Base-by-base conservation (phyloP, 805 yeast species). In the Lipomyces starkeyi region DNA sequence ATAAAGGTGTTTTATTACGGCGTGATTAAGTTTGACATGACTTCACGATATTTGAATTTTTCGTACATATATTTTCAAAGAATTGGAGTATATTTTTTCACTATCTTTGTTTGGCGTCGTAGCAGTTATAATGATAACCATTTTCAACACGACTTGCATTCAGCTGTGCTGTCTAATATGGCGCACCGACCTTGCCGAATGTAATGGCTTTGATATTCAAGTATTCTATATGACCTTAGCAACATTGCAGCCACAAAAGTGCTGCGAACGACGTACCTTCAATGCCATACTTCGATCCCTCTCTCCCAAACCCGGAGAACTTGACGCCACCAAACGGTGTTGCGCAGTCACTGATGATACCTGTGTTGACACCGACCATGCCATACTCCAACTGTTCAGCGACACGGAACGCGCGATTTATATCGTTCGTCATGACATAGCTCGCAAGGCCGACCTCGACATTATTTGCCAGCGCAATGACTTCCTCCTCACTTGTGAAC, bases 311-410 rank as follows among this genome's bases (percentile, higher is more conserved):
- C 0, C 91, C 91, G 32, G 89, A 85, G 73, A 86, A 86, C 72
- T 86, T 86, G 59, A 88, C 80, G 64, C 91, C 91, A 43, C 91
- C 87, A 68, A 84, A 84, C 25, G 83, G 83, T 59, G 79, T 73
- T 29, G 82, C 80, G n/a, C 78, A 74, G 71, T 81, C 94, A 20
- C 91, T 86, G 64, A 91, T 85, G 11, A 85, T 80, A 34, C 95
- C 95, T 11, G 92, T 86, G 79, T 91, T 91, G 66, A 86, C 87
- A 55, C 95, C 95, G 63, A 91, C 84, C 96, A 91, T 91, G 59
- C 96, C 97, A 35, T 84, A 86, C 71, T 91, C 87, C 62, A 91
- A 81, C 32, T 82, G 86, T 78, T 89, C 93, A 40, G 91, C 87
- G 8, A 89, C 86, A 64, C 84, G 81, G 78, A 87, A 83, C 8